Conservation (phyloP, 108 stramenopile genomes). For the Skeletonema grethae region DNA sequence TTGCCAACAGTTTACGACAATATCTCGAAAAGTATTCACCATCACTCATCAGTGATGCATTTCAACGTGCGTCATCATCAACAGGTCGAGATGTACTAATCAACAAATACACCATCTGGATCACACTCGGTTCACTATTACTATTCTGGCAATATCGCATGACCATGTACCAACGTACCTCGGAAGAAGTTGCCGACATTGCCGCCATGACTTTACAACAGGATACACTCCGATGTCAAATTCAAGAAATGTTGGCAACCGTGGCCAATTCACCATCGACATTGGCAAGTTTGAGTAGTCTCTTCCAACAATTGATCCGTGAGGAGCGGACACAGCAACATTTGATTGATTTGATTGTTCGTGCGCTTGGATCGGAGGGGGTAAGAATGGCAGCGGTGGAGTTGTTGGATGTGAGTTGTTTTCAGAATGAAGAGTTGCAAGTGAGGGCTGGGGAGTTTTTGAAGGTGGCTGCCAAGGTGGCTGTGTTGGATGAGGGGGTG, state of each 20-base stretch:
- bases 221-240: slow-evolving; percentile 33
- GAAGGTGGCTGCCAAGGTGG: slow-evolving; percentile 40
- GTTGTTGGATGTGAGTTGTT: slow-evolving; percentile 34
- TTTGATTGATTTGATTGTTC: slow-evolving; percentile 44
- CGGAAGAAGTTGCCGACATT: slow-evolving; percentile 48
- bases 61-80: background rate
- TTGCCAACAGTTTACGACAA: slow-evolving; percentile 19
- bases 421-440: slow-evolving; percentile 45
- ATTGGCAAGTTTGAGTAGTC: slow-evolving; percentile 22
- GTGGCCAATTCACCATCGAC: slow-evolving; percentile 48
- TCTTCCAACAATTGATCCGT: slow-evolving; percentile 41
- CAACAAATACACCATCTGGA: slow-evolving; percentile 46
- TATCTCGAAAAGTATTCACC: slow-evolving; percentile 12
- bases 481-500: slow-evolving; percentile 45
- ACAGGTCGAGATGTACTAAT: slow-evolving; percentile 5
- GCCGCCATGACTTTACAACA: slow-evolving; percentile 45
- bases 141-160: slow-evolving; percentile 43
- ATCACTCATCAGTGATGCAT: slow-evolving; percentile 3
- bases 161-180: slow-evolving; percentile 44
- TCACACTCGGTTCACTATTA: background rate
- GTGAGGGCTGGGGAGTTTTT: slow-evolving; percentile 43
- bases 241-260: slow-evolving; percentile 46
- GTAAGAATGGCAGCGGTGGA: slow-evolving; percentile 34
- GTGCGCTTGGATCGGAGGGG: slow-evolving; percentile 39
- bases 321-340: slow-evolving; percentile 47